Evolutionary conservation across 2,329 filamentous ascomycete genomes (phyloP).

Genomic region (Cercospora zeina): DNA sequence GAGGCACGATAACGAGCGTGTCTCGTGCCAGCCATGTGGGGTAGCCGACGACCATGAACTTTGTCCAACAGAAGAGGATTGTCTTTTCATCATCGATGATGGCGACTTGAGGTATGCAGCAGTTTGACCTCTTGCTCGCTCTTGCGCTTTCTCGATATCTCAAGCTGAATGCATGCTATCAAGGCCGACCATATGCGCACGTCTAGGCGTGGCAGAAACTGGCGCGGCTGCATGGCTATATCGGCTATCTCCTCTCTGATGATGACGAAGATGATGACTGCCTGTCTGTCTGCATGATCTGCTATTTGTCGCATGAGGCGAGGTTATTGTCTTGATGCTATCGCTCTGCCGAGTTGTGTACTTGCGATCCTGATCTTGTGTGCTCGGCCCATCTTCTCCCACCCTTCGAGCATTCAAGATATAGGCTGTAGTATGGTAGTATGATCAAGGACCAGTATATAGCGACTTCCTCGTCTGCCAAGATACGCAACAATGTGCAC

Average conservation of each 20-base stretch:
- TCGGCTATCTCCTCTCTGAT: slow-evolving; percentile 34
- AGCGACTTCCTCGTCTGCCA: slow-evolving; percentile 16
- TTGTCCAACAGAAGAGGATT: slow-evolving; percentile 25
- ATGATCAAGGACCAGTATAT: slow-evolving; percentile 22
- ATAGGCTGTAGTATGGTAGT: slow-evolving; percentile 19
- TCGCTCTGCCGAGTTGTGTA: slow-evolving; percentile 27
- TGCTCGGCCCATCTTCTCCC: slow-evolving; percentile 14
- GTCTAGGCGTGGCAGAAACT: slow-evolving; percentile 24
- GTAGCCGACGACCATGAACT: slow-evolving; percentile 25
- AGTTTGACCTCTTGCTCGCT: slow-evolving; percentile 4
- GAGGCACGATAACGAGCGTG: slow-evolving; percentile 14
- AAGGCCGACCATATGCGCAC: slow-evolving; percentile 21
- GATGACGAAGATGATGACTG: slow-evolving; percentile 13
- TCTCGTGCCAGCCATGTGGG: slow-evolving; percentile 22
- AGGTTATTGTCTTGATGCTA: slow-evolving; percentile 35
- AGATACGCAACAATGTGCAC: slow-evolving; percentile 32
- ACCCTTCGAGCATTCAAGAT: slow-evolving; percentile 23
- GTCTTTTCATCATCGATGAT: slow-evolving; percentile 17
- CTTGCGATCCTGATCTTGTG: slow-evolving; percentile 29
- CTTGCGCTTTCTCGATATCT: slow-evolving; percentile 26
- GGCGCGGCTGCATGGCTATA: slow-evolving; percentile 32
- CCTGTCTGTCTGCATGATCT: slow-evolving; percentile 29
- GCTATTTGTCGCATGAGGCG: slow-evolving; percentile 29
- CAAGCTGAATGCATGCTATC: slow-evolving; percentile 34
- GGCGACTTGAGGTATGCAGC: slow-evolving; percentile 20